A percentile compares a stretch with the other conserved stretches of the same genome.
Evolutionary conservation across 2,329 filamentous ascomycete genomes (phyloP).

Genomic region (Cryphonectria nitschkei): DNA sequence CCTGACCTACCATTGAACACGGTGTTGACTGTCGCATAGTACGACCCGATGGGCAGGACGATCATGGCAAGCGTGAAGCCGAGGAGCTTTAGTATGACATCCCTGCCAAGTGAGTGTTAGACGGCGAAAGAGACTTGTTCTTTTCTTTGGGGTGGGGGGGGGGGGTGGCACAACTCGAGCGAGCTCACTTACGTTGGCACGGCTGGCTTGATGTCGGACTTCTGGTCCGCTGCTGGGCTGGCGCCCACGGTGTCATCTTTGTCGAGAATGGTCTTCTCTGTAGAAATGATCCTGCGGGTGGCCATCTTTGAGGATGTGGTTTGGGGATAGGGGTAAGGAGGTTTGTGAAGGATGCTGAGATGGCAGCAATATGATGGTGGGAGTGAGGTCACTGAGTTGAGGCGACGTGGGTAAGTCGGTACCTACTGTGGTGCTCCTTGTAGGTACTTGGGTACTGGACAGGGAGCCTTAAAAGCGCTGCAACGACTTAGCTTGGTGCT

Average conservation of each 20-base stretch:
- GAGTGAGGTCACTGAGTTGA: neutral
- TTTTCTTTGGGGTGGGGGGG: neutral
- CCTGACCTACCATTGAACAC: slow-evolving; percentile 71
- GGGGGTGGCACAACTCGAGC: neutral
- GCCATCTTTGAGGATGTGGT: slow-evolving; percentile 56
- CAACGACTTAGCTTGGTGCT: neutral
- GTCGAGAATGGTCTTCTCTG: slow-evolving; percentile 69
- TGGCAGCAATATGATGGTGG: neutral
- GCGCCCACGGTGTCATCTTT: slow-evolving; percentile 54
- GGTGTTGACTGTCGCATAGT: slow-evolving; percentile 78
- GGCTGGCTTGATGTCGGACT: slow-evolving; percentile 78
- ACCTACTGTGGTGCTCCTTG: neutral
- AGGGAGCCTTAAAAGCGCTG: neutral
- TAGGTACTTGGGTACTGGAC: neutral
- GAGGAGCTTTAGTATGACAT: slow-evolving; percentile 88
- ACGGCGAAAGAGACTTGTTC: neutral
- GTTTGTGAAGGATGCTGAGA: neutral
- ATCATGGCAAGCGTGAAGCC: slow-evolving; percentile 93
- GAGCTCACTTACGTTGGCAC: slow-evolving; percentile 72
- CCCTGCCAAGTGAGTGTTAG: slow-evolving; percentile 47
- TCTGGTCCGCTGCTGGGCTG: slow-evolving; percentile 49
- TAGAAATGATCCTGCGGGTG: slow-evolving; percentile 66
- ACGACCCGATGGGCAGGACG: slow-evolving; percentile 81
- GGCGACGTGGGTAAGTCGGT: neutral
- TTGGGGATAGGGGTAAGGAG: neutral